Conservation (phyloP, 2,329 filamentous ascomycete genomes). For the Mycocentrospora acerina region DNA sequence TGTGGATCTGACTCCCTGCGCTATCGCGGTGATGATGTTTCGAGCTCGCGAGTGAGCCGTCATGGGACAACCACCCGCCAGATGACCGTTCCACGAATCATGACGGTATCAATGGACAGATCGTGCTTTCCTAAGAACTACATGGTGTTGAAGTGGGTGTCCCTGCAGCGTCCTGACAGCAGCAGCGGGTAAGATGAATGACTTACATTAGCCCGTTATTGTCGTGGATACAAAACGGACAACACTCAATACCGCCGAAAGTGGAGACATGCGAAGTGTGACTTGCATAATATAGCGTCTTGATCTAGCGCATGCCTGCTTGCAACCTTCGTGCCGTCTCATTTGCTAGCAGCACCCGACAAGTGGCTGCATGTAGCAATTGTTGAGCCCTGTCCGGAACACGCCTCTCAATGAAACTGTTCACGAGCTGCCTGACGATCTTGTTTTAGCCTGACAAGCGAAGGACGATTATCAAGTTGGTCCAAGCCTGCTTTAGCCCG, state of each 20-base stretch:
- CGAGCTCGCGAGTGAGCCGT: conserved; percentile 13
- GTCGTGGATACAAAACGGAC: conserved; percentile 18
- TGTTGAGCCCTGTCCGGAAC: conserved; percentile 8
- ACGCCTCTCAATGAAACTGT: background rate
- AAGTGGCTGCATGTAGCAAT: conserved; percentile 19
- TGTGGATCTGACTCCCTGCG: conserved; percentile 23
- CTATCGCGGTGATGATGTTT: conserved; percentile 20
- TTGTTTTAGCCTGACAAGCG: no score
- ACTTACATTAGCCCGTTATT: conserved; percentile 31
- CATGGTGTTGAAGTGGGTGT: conserved; percentile 2
- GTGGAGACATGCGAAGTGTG: conserved; percentile 31
- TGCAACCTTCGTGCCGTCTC: conserved; percentile 10
- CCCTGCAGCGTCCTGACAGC: conserved; percentile 26
- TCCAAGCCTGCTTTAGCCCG: no score
- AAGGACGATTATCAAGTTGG: no score
- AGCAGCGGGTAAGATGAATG: conserved; percentile 17
- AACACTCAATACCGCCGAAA: conserved; percentile 18
- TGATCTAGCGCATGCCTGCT: conserved; percentile 31
- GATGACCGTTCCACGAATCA: conserved; percentile 22
- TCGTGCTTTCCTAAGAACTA: no score
- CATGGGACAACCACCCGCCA: conserved; percentile 10
- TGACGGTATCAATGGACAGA: background rate
- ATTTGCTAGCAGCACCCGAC: conserved; percentile 24
- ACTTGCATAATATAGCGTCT: conserved; percentile 41
- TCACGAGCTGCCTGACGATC: no score